Evolutionary conservation across 805 yeast species (phyloP).

Genomic region (Wickerhamiella lipophila): DNA sequence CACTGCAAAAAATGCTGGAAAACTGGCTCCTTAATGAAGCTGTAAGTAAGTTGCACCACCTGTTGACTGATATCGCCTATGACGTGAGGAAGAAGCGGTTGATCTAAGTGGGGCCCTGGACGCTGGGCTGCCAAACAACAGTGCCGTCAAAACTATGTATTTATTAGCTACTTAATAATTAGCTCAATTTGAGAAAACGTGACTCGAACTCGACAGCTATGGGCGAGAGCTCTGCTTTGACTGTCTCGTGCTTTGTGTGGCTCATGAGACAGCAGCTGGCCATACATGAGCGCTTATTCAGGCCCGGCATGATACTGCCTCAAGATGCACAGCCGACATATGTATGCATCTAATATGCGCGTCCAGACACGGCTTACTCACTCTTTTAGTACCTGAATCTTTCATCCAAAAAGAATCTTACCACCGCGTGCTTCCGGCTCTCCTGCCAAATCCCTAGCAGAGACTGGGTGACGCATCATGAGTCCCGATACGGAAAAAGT

Average conservation of each 20-base stretch:
- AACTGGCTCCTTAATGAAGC: constrained; percentile 29
- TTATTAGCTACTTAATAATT: too few relatives aligned
- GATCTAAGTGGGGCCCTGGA: constrained; percentile 1
- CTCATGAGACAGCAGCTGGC: too few relatives aligned
- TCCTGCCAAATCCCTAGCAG: background rate
- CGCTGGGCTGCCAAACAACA: too few relatives aligned
- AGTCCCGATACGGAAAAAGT: background rate
- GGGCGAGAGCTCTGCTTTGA: too few relatives aligned
- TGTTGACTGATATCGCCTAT: constrained; percentile 8
- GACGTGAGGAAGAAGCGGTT: constrained; percentile 7
- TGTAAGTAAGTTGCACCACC: background rate
- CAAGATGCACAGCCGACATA: too few relatives aligned
- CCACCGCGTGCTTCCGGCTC: background rate
- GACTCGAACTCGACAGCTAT: too few relatives aligned
- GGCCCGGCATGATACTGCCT: too few relatives aligned
- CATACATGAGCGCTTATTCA: too few relatives aligned
- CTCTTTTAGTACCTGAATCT: too few relatives aligned
- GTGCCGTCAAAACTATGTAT: too few relatives aligned
- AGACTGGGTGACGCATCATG: background rate
- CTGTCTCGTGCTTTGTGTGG: too few relatives aligned
- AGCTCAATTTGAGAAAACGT: too few relatives aligned
- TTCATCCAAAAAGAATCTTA: background rate
- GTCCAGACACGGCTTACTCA: background rate
- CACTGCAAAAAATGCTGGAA: constrained; percentile 33
- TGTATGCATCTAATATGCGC: background rate